A percentile compares a stretch with the other conserved stretches of the same genome.
phyloP scores from a whole-genome alignment of 495 filamentous ascomycete species.

The Hypoxylon cercidicola region DNA sequence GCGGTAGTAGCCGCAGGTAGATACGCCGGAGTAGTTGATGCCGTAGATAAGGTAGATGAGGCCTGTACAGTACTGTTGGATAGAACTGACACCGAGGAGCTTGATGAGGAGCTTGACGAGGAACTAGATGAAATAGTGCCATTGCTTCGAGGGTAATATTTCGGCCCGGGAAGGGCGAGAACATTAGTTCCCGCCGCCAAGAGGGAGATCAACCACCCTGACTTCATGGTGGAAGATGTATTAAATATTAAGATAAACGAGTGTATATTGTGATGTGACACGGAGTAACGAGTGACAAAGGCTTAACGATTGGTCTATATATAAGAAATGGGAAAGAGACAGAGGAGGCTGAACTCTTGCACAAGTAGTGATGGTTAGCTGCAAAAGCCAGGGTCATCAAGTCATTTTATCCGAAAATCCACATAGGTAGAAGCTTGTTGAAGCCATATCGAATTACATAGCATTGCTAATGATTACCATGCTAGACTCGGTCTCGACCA shows the following conservation, averaged over 20 bases:
- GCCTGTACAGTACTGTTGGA: neutral
- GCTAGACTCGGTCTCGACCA: neutral
- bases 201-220: conserved; percentile 11
- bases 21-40: neutral
- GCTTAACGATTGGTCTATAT: neutral
- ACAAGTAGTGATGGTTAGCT: neutral
- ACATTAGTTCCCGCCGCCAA: conserved; percentile 10
- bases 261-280: neutral
- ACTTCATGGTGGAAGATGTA: neutral
- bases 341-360: neutral
- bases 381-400: neutral
- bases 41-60: conserved; percentile 5
- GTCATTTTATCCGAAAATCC: neutral
- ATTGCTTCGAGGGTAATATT: conserved; percentile 4
- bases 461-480: neutral
- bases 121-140: neutral
- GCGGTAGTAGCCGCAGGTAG: neutral
- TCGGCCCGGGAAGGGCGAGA: conserved; percentile 12
- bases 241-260: neutral
- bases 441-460: neutral
- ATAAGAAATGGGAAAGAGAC: neutral
- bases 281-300: neutral
- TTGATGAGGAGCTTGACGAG: too few species aligned
- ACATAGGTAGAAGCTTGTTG: neutral
- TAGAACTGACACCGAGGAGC: too few species aligned